Evolutionary conservation across 2,329 filamentous ascomycete genomes (phyloP).

Genomic region (Monilinia fructigena): DNA sequence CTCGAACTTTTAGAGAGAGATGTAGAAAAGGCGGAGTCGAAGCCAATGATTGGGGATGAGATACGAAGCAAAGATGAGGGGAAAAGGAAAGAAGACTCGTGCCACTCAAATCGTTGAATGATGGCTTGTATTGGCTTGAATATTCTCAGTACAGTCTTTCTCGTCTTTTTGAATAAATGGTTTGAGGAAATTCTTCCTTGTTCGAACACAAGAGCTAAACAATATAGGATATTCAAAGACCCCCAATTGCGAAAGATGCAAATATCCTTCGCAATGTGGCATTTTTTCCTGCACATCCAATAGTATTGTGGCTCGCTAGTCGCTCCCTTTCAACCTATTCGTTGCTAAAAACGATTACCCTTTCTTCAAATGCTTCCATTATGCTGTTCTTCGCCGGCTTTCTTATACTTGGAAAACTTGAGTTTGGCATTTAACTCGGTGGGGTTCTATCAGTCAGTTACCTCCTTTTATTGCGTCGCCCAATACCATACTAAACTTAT

Average conservation of each 20-base stretch:
- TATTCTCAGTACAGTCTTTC: slow-evolving; percentile 45
- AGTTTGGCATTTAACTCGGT: slow-evolving; percentile 48
- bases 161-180: slow-evolving; percentile 49
- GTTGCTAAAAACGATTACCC: slow-evolving; percentile 46
- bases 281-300: slow-evolving; percentile 47
- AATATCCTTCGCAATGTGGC: slow-evolving; percentile 49
- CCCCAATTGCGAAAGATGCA: slow-evolving; percentile 46
- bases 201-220: slow-evolving; percentile 8
- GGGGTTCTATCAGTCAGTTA: slow-evolving; percentile 46
- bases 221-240: slow-evolving; percentile 45
- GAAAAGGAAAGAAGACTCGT: slow-evolving; percentile 21
- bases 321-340: slow-evolving; percentile 47
- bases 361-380: slow-evolving; percentile 47
- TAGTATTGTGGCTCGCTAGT: slow-evolving; percentile 46
- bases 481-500: not conserved
- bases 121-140: slow-evolving; percentile 44
- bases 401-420: slow-evolving; percentile 47
- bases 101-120: slow-evolving; percentile 33
- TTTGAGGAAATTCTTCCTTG: slow-evolving; percentile 29
- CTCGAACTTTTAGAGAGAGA: slow-evolving; percentile 28
- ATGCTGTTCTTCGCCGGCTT: slow-evolving; percentile 48
- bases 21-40: slow-evolving; percentile 33
- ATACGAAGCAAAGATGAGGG: slow-evolving; percentile 16
- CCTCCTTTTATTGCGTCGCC: not conserved
- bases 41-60: slow-evolving; percentile 27